phyloP scores from a whole-genome alignment of 768 basidiomycete species.

The Exsudoporus frostii region DNA sequence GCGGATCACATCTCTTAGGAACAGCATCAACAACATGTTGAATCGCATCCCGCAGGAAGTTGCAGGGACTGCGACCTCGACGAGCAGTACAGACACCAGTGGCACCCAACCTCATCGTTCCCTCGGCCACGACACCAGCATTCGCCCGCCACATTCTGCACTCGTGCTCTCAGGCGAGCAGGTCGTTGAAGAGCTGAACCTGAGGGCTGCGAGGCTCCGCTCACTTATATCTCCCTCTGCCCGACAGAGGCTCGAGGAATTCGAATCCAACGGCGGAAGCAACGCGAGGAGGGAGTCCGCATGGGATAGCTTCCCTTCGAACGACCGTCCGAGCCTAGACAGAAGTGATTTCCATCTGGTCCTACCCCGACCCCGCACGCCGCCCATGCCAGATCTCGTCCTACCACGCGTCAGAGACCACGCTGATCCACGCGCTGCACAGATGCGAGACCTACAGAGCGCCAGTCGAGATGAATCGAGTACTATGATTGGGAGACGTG shows the following conservation, averaged over 20 bases:
- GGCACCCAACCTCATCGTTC: constrained; percentile 9
- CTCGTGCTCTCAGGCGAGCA: constrained; percentile 30
- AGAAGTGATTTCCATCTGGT: constrained; percentile 15
- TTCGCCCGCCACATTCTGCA: constrained; percentile 31
- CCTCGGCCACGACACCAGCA: constrained; percentile 17
- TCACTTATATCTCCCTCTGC: constrained; percentile 29
- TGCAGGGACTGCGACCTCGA: constrained; percentile 6
- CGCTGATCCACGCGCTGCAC: constrained; percentile 12
- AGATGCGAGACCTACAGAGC: constrained; percentile 22
- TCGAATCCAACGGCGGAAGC: constrained; percentile 19
- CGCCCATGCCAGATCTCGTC: constrained; percentile 30
- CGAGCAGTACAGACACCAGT: constrained; percentile 1
- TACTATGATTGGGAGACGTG: constrained; percentile 35
- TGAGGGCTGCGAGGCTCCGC: constrained; percentile 28
- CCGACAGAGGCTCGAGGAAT: constrained; percentile 33
- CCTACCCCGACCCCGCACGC: constrained; percentile 25
- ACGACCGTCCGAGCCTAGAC: constrained; percentile 10
- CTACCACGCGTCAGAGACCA: constrained; percentile 16
- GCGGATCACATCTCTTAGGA: constrained; percentile 53
- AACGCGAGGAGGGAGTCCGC: constrained; percentile 13
- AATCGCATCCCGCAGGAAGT: constrained; percentile 38
- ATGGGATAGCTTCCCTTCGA: constrained; percentile 23
- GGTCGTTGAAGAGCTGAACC: constrained; percentile 26
- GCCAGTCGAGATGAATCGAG: constrained; percentile 27
- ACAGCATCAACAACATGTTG: constrained; percentile 44